Evolutionary conservation across 805 yeast genomes (phyloP), one percentile per base, ranked within the genome.

Genomic region (Candida loeiensis): DNA sequence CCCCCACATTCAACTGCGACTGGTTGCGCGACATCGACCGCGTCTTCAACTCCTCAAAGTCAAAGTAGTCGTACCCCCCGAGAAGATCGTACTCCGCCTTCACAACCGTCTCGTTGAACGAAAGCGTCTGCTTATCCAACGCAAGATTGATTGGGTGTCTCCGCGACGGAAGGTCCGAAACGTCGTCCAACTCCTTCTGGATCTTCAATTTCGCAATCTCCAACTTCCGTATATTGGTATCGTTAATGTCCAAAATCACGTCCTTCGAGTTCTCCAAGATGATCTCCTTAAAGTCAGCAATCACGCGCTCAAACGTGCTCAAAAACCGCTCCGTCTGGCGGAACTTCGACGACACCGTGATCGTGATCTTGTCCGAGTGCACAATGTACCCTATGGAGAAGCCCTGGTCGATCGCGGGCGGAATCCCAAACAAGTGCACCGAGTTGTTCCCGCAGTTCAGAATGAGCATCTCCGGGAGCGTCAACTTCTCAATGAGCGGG

Each of bases 391-490:
- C 96, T 26, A 89, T 75, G n/a, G 96, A 96, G 60, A 83, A 88
- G 2, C 97, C 97, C 54, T 86, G 90, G 35, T 88, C 83, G 11
- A 84, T 73, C 1, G 88, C 90, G 2, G 97, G 96, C 3, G 96
- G 95, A 55, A 89, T 89, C 0, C 97, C 97, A 66, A 89, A 89
- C 36, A 83, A 70, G 46, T 84, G 80, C 42, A 89, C 69, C 1
- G 95, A 84, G 4, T 95, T 95, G 58, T 89, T 89, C 27, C 96
- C 96, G 66, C 97, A 89, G 61, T 89, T 89, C 13, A 90, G 80
- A 4, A 57, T 57, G 37, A 69, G 55, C 19, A 69, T 45, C 39
- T 67, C 73, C 0, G 73, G 71, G 7, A 53, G 43, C 4, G 56
- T 40, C n/a, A 69, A 51, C 40, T 51, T 55, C 20, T 68, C 69